Base-by-base conservation (phyloP, 768 basidiomycete genomes). In the Boletus rufocinnamomeus region DNA sequence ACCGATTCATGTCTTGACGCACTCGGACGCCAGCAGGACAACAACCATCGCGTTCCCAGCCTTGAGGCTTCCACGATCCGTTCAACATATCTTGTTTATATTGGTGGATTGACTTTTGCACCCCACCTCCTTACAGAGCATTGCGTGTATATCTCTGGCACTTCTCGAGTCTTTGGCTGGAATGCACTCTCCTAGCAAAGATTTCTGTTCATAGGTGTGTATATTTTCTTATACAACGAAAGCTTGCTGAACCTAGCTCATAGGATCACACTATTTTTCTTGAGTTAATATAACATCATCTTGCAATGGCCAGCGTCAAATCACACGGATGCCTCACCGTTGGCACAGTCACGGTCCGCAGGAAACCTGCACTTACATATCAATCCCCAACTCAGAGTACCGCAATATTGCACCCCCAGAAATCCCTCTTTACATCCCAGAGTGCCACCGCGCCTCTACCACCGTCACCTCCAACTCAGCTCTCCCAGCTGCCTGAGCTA, bases 281-380 rank as follows among this genome's bases (percentile, higher is more conserved):
- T 25, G 47, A 46, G 44, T 50, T 50, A 21, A 48, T 55, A 63
- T 60, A 46, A 54, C 47, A 55, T 59, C 50, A 43, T 48, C 35
- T 43, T 53, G 40, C 66, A 38, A 70, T 69, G 69, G 23, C 67
- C 44, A 60, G 58, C 69, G 57, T 62, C 62, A 69, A 69, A 58
- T 23, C 67, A 51, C 58, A 54, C 47, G 50, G 47, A 35, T 14
- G 53, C 27, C 41, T 63, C 32, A 34, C 50, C 25, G 47, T 60
- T 45, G 56, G 53, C 53, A 59, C 63, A 19, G 56, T 68, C 54
- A 45, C 67, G n/a, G 72, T 77, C 34, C 80, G 84, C 54, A 77
- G 85, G 54, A 87, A 87, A 68, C 86, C 85, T 28, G 65, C 71
- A 51, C 62, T 76, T 60, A 86, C 85, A 16, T 85, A 85, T 70